Evolutionary conservation across 2,329 filamentous ascomycete genomes (phyloP).

Genomic region (Hymenoscyphus albidus): DNA sequence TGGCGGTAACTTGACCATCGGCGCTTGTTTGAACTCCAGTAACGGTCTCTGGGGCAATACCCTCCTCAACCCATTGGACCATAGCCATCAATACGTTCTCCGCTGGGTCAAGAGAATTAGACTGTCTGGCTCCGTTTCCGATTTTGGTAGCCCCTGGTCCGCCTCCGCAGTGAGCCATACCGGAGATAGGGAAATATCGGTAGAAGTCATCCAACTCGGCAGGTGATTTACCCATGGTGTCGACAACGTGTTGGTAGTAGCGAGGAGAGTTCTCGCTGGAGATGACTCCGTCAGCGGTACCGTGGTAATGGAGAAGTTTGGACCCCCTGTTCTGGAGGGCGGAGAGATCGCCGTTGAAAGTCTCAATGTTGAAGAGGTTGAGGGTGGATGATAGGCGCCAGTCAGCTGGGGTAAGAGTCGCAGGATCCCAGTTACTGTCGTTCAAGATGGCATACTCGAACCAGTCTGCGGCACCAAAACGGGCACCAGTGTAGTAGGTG

Average conservation of each 20-base stretch:
- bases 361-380: background rate
- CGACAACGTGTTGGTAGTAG: background rate
- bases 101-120: no score
- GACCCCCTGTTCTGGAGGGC: slow-evolving; percentile 22
- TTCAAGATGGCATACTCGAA: background rate
- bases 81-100: no score
- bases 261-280: slow-evolving; percentile 29
- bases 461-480: background rate
- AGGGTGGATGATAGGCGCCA: background rate
- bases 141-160: no score
- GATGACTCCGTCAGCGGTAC: slow-evolving; percentile 32
- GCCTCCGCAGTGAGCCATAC: slow-evolving; percentile 14
- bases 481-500: background rate
- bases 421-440: background rate
- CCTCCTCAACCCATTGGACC: no score
- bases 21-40: no score
- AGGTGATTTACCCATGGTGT: background rate
- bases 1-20: background rate
- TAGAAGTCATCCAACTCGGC: slow-evolving; percentile 10
- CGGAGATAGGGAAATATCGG: slow-evolving; percentile 11
- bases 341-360: slow-evolving; percentile 23
- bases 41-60: no score
- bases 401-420: slow-evolving; percentile 5
- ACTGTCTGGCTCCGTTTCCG: no score
- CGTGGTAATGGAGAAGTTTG: slow-evolving; percentile 16